Conservation (phyloP, 257 asterid genomes). For the Solanum phureja region DNA sequence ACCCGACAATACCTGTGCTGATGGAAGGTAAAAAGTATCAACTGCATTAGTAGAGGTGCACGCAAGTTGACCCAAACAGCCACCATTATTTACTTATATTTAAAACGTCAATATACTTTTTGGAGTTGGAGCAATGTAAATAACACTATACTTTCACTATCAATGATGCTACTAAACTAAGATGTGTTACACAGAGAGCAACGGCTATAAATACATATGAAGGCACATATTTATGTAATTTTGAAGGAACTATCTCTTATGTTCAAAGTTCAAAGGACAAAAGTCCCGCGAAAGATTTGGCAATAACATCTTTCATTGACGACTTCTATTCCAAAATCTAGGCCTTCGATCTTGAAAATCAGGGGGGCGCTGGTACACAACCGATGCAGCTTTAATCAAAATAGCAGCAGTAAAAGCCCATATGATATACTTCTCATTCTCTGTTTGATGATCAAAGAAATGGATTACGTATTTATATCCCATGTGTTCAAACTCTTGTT, state of each 20-base stretch:
- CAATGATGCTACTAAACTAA: not conserved
- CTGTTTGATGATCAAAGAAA: constrained; percentile 51
- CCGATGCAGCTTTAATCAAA: constrained; percentile 50
- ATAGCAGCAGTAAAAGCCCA: constrained; percentile 95
- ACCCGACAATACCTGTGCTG: not conserved
- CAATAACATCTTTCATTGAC: constrained; percentile 13
- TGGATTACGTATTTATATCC: constrained; percentile 53
- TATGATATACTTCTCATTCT: constrained; percentile 30
- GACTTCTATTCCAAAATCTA: constrained; percentile 48
- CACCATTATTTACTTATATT: not conserved
- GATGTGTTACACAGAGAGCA: not conserved
- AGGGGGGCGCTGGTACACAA: constrained; percentile 46
- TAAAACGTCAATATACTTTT: not conserved
- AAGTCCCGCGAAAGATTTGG: not conserved
- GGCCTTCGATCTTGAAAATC: constrained; percentile 53
- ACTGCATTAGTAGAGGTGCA: not conserved
- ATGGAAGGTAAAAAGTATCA: not conserved
- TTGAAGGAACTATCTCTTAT: not conserved
- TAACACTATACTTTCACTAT: not conserved
- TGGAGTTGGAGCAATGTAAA: not conserved
- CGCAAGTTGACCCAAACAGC: not conserved
- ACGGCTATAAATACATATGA: not conserved
- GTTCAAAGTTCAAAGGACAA: not conserved
- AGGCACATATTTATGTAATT: not conserved
- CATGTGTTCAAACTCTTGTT: constrained; percentile 47